A percentile compares a stretch with the other conserved stretches of the same genome.
These are phyloP conservation scores for Chenopodium suecicum DNA, from an alignment of 148 eudicot genomes.

Conservation along the genomic window DNA sequence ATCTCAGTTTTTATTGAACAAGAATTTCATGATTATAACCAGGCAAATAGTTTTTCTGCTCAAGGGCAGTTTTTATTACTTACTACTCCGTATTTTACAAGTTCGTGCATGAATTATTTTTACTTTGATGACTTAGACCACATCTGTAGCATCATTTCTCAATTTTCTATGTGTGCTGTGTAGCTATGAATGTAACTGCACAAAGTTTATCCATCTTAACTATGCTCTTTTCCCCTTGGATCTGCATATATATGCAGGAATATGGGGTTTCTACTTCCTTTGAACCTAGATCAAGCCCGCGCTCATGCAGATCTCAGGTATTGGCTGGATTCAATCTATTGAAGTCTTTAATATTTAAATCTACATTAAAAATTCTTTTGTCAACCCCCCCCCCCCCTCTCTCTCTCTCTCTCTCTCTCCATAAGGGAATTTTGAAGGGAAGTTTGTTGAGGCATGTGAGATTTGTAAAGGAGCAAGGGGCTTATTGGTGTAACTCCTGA, in stretches of 20 bases:
- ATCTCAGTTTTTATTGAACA: background rate
- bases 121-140: background rate
- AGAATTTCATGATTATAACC: too few relatives aligned
- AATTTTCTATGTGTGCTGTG: background rate
- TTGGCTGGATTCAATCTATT: background rate
- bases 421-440: background rate
- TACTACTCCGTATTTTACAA: background rate
- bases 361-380: background rate
- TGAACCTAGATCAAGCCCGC: conserved; percentile 64
- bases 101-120: background rate
- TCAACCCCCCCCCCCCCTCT: too few relatives aligned
- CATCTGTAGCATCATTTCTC: background rate
- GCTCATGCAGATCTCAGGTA: conserved; percentile 72
- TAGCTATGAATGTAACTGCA: background rate
- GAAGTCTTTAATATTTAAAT: background rate
- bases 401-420: too few relatives aligned
- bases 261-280: conserved; percentile 59
- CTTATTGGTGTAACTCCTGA: background rate
- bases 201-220: background rate
- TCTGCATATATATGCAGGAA: conserved; percentile 45
- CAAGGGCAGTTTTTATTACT: background rate
- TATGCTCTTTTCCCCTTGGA: background rate
- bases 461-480: background rate
- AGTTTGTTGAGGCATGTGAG: background rate
- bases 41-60: background rate